Percentiles rank a stretch among this genome's conserved stretches.
phyloP scores from a whole-genome alignment of 2,329 filamentous ascomycete genomes.

The Phaeophleospora eucalypticola region DNA sequence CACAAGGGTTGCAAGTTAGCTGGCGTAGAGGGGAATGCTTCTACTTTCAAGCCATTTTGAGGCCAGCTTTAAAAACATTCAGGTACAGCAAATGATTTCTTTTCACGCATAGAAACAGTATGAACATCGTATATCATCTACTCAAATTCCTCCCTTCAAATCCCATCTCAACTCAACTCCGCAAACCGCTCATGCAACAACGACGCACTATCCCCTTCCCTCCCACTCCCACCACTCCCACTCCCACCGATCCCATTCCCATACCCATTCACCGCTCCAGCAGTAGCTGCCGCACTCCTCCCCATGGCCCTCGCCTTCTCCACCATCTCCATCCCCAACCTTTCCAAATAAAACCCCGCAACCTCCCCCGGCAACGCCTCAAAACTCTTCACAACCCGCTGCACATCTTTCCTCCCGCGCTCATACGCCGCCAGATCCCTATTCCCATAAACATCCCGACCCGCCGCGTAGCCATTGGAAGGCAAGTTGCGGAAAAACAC shows the following conservation, averaged over 20 bases:
- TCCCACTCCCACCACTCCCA: too few species aligned
- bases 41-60: too few species aligned
- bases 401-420: constrained; percentile 68
- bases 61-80: too few species aligned
- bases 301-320: constrained; percentile 22
- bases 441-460: constrained; percentile 84
- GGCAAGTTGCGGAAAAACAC: constrained; percentile 69
- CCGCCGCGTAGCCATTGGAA: constrained; percentile 60
- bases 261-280: background rate
- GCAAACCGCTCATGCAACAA: constrained; percentile 2
- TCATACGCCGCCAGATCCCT: constrained; percentile 81
- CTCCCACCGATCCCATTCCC: background rate
- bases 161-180: background rate
- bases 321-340: constrained; percentile 65
- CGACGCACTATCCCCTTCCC: background rate
- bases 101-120: too few species aligned
- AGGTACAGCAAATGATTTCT: too few species aligned
- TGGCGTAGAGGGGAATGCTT: too few species aligned
- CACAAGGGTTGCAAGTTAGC: too few species aligned
- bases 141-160: background rate
- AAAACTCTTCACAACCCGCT: constrained; percentile 62
- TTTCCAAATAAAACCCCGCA: constrained; percentile 68
- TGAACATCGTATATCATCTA: too few species aligned
- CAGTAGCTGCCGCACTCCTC: background rate
- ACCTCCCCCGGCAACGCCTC: constrained; percentile 61